phyloP scores from a whole-genome alignment of 2,329 filamentous ascomycete species.

The Aspergillus fischeri region DNA sequence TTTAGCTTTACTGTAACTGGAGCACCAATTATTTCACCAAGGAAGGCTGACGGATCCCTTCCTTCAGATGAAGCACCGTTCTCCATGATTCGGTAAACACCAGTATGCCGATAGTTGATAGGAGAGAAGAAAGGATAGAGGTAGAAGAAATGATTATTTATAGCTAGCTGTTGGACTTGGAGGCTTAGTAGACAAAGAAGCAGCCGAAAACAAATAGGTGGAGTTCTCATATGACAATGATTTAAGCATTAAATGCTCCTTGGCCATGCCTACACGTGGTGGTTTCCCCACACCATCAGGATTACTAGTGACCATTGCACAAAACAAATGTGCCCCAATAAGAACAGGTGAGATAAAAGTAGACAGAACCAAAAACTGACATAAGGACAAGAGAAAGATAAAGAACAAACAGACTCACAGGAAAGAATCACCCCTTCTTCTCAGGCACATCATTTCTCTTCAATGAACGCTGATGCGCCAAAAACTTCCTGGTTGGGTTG shows the following conservation, averaged over 20 bases:
- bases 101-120: too few species aligned
- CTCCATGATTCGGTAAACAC: slow-evolving; percentile 56
- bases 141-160: background rate
- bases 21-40: slow-evolving; percentile 90
- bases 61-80: slow-evolving; percentile 68
- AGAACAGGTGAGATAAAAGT: background rate
- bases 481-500: background rate
- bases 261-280: too few species aligned
- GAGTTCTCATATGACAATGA: background rate
- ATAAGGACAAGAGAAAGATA: background rate
- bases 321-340: background rate
- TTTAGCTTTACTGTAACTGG: slow-evolving; percentile 96
- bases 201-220: background rate
- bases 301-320: background rate
- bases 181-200: background rate
- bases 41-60: slow-evolving; percentile 88
- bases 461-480: background rate
- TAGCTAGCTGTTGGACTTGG: background rate
- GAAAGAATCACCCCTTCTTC: background rate
- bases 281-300: too few species aligned
- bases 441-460: background rate
- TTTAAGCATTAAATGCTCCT: too few species aligned
- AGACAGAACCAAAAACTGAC: background rate
- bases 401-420: background rate
- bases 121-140: background rate